Base-by-base conservation (phyloP, 83 land plant species). In the Diphasiastrum complanatum region DNA sequence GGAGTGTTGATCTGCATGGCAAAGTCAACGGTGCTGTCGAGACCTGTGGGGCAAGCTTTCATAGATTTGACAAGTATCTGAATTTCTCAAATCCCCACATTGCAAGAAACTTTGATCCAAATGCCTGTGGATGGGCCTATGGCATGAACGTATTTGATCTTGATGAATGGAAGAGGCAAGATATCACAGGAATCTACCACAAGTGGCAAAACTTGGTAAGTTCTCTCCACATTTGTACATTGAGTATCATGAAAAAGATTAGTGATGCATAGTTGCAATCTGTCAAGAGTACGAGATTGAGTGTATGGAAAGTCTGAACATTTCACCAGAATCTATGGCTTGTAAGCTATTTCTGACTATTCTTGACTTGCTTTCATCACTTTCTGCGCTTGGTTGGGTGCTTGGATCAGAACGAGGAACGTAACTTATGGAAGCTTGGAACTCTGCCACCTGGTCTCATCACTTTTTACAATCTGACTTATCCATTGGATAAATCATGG, bases 111-210 rank as follows among this genome's bases (percentile, higher is more conserved):
- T 83, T 83, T 52, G 65, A 60, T 65, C 83, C 86, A 35, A 70
- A 73, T 60, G 86, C 86, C 37, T 83, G 86, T 73, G 86, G 86
- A 18, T 83, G 86, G 86, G 86, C 86, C 5, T 83, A 83, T 67
- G 86, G 86, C 30, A 83, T 83, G 86, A 83, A 83, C 57, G 47
- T 83, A 3, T 83, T 83, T 57, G 85, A 82, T 40, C 52, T 82
- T 33, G 65, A 75, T 60, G 76, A 78, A 53, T 82, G 85, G 85
- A 83, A 80, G 74, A 70, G 67, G 53, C 66, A 55, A 29, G 75
- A 83, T 33, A 80, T 83, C 23, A 83, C 86, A 0, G 78, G 84
- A 45, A 80, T 83, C 29, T 83, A 83, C 61, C 83, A 83, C 63
- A 80, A 67, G 60, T 83, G 86, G 83, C 83, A 83, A 54, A 73